phyloP scores from a whole-genome alignment of 164 flowering plant species.

The Kingdonia uniflora region DNA sequence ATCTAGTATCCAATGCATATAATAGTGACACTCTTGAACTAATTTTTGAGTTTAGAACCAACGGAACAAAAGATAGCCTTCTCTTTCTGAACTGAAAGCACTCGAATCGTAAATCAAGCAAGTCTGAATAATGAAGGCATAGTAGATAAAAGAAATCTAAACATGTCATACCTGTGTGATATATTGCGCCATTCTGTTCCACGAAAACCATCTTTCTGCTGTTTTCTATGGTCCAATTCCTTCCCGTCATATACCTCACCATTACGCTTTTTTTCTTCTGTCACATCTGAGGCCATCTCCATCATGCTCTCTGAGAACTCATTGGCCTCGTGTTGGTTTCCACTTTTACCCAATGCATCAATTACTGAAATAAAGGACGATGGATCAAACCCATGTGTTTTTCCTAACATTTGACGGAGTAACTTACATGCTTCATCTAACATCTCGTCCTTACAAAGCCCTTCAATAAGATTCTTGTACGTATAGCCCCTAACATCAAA shows the following conservation, averaged over 20 bases:
- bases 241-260: conserved; percentile 11
- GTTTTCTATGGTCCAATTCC: conserved; percentile 14
- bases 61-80: too few relatives aligned
- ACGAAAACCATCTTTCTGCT: conserved; percentile 12
- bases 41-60: too few relatives aligned
- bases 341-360: conserved; percentile 56
- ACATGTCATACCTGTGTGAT: conserved; percentile 54
- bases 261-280: conserved; percentile 20
- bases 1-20: too few relatives aligned
- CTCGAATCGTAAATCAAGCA: too few relatives aligned
- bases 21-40: too few relatives aligned
- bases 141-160: background rate
- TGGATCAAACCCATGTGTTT: conserved; percentile 60
- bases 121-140: too few relatives aligned
- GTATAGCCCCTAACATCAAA: conserved; percentile 45
- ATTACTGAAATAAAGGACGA: conserved; percentile 84
- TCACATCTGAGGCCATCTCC: conserved; percentile 51
- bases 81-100: too few relatives aligned
- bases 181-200: conserved; percentile 49
- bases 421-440: conserved; percentile 43
- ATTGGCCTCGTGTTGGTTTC: conserved; percentile 66
- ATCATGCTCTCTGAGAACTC: conserved; percentile 71
- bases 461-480: conserved; percentile 57
- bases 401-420: conserved; percentile 46
- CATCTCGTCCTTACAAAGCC: conserved; percentile 47